Evolutionary conservation across 805 yeast species (phyloP).

Genomic region (Saccharomycopsis fibuligera): DNA sequence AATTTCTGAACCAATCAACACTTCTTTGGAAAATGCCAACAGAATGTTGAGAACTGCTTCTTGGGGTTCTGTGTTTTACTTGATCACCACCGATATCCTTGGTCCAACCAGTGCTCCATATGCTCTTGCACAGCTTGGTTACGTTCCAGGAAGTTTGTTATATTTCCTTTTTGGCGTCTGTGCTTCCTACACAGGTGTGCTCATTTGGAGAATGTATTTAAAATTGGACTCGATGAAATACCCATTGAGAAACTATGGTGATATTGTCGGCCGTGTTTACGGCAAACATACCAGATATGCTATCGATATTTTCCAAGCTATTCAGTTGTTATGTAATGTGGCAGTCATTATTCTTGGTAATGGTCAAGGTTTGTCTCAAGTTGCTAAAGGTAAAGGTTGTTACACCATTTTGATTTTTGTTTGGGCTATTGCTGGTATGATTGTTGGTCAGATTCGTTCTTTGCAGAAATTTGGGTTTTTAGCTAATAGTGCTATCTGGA

Average conservation of each 20-base stretch:
- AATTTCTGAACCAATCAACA: neutral
- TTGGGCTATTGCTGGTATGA: constrained; percentile 39
- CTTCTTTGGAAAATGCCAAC: constrained; percentile 7
- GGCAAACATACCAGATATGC: constrained; percentile 31
- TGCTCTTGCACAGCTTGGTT: constrained; percentile 38
- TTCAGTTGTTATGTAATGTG: constrained; percentile 39
- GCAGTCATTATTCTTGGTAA: constrained; percentile 36
- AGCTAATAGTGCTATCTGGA: constrained; percentile 42
- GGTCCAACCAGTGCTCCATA: constrained; percentile 44
- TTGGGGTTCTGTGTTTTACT: constrained; percentile 33
- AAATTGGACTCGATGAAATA: constrained; percentile 36
- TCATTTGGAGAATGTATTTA: constrained; percentile 33
- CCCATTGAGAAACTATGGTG: constrained; percentile 39
- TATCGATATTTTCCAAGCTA: constrained; percentile 34
- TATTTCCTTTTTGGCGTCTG: constrained; percentile 35
- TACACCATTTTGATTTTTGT: constrained; percentile 36
- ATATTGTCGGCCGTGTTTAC: constrained; percentile 35
- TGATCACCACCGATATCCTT: constrained; percentile 42
- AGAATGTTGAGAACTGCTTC: constrained; percentile 9
- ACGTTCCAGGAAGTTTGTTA: constrained; percentile 38
- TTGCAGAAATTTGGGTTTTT: constrained; percentile 35
- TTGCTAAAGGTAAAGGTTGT: constrained; percentile 32
- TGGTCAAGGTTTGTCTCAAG: constrained; percentile 39
- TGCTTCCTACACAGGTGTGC: constrained; percentile 38
- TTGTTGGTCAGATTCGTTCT: constrained; percentile 36